These are phyloP conservation scores for Calocera cornea DNA, from an alignment of 768 basidiomycete species.

Conservation along the genomic window DNA sequence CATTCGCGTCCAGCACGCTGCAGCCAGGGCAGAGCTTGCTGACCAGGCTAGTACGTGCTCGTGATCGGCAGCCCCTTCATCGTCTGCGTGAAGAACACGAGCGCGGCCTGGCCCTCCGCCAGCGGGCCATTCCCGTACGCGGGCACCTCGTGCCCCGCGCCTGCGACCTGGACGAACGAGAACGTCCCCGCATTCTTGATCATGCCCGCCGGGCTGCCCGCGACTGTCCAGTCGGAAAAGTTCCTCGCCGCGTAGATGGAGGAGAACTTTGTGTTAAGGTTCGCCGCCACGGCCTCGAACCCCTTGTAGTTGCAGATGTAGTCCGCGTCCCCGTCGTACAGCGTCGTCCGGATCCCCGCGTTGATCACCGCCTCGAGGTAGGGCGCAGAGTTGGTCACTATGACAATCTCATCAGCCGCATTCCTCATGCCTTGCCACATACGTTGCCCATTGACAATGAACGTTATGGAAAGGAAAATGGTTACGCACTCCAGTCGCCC, in stretches of 20 bases:
- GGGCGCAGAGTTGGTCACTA: constrained; percentile 27
- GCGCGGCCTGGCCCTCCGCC: constrained; percentile 31
- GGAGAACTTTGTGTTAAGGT: constrained; percentile 36
- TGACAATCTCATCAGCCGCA: constrained; percentile 1
- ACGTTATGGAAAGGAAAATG: too few species aligned
- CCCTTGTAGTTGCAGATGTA: constrained; percentile 43
- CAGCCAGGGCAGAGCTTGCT: not conserved
- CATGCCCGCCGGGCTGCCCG: constrained; percentile 36
- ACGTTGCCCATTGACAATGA: too few species aligned
- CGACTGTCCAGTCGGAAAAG: constrained; percentile 38
- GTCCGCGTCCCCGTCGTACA: constrained; percentile 44
- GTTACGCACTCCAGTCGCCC: constrained; percentile 40
- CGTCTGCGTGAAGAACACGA: constrained; percentile 34
- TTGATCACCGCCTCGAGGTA: constrained; percentile 45
- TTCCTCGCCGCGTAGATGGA: constrained; percentile 30
- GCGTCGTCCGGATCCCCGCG: constrained; percentile 26
- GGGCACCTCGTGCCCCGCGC: constrained; percentile 26
- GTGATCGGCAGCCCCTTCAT: constrained; percentile 20
- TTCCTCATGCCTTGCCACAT: too few species aligned
- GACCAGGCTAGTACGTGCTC: constrained; percentile 9
- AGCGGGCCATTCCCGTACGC: constrained; percentile 32
- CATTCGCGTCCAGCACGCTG: not conserved
- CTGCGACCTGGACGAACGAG: constrained; percentile 41
- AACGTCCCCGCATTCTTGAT: constrained; percentile 48
- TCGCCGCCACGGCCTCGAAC: constrained; percentile 43